Percentiles rank a stretch among this genome's conserved stretches.
phyloP scores from a whole-genome alignment of 129 eudicot genomes.

The Saposhnikovia divaricata region DNA sequence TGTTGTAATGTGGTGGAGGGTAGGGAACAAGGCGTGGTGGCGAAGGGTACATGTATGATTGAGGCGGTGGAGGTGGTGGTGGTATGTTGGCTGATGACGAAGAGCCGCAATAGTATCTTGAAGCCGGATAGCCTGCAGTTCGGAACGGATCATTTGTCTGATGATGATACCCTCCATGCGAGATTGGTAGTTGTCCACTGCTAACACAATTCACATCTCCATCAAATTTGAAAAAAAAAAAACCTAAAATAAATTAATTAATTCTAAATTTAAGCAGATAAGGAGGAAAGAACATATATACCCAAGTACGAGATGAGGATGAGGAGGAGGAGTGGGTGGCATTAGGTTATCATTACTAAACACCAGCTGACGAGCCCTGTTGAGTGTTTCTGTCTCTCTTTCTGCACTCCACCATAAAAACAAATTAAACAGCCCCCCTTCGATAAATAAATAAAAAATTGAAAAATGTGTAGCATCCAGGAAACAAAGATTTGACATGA shows the following conservation, averaged over 20 bases:
- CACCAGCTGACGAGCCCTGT: slow-evolving; percentile 93
- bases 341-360: slow-evolving; percentile 53
- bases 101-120: slow-evolving; percentile 35
- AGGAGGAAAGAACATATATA: neutral
- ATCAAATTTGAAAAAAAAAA: neutral
- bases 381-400: slow-evolving; percentile 95
- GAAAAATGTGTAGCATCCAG: neutral
- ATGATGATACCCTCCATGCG: slow-evolving; percentile 56
- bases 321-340: slow-evolving; percentile 32
- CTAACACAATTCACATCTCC: neutral
- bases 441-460: neutral
- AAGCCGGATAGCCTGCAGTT: slow-evolving; percentile 40
- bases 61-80: slow-evolving; percentile 32
- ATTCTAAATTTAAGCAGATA: no score
- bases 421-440: neutral
- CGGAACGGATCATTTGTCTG: slow-evolving; percentile 38
- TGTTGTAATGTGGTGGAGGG: slow-evolving; percentile 28
- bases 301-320: slow-evolving; percentile 39
- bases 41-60: slow-evolving; percentile 44
- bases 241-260: no score
- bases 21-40: slow-evolving; percentile 41
- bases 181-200: slow-evolving; percentile 51
- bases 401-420: slow-evolving; percentile 37
- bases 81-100: slow-evolving; percentile 32
- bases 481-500: slow-evolving; percentile 37